These are phyloP conservation scores for Cordyceps tenuipes DNA, from an alignment of 2,329 filamentous ascomycete genomes.

Conservation along the genomic window DNA sequence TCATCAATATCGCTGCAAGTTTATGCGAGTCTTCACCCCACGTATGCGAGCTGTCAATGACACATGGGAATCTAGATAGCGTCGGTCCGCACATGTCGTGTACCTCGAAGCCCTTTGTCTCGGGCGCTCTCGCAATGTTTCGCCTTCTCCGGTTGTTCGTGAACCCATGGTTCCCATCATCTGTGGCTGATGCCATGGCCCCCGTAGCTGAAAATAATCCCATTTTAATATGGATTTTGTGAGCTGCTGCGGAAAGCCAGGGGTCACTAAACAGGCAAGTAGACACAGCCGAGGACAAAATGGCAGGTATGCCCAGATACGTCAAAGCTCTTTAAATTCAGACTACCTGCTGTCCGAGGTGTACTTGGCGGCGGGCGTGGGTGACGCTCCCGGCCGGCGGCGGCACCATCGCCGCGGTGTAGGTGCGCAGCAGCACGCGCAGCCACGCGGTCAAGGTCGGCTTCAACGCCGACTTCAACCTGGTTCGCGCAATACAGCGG, in stretches of 20 bases:
- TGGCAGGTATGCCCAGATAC: neutral
- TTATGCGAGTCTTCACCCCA: neutral
- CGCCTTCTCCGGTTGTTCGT: neutral
- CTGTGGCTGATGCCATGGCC: neutral
- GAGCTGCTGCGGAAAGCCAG: neutral
- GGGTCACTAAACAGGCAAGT: neutral
- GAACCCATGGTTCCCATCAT: neutral
- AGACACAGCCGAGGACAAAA: neutral
- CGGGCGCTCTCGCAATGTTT: neutral
- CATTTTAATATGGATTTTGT: conserved; percentile 1
- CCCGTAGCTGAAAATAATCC: neutral
- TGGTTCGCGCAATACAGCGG: conserved; percentile 8
- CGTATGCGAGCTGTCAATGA: neutral
- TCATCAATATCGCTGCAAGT: neutral
- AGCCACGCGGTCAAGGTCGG: conserved; percentile 9
- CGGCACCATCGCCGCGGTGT: conserved; percentile 6
- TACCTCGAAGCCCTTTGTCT: neutral
- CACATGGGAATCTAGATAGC: neutral
- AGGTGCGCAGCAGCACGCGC: neutral
- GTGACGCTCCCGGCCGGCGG: conserved; percentile 6
- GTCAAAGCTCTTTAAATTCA: too few relatives aligned
- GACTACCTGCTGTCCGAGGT: neutral
- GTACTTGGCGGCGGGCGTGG: neutral
- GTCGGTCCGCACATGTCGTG: neutral
- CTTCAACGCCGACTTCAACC: conserved; percentile 11